Evolutionary conservation across 495 filamentous ascomycete species (phyloP).

Genomic region (Aspergillus nidulans): DNA sequence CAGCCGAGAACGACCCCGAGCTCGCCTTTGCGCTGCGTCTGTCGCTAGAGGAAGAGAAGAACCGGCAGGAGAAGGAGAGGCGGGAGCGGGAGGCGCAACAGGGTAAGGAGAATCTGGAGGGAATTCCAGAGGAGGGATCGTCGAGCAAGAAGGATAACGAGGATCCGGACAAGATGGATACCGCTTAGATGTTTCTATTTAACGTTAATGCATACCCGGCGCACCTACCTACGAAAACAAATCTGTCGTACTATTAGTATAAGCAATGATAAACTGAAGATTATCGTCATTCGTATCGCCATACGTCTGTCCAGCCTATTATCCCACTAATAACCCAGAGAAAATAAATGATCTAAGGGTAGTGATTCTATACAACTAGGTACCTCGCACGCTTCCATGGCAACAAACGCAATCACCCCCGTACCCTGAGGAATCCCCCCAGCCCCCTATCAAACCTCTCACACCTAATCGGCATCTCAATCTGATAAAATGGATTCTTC

Average conservation of each 20-base stretch:
- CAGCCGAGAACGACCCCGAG: slow-evolving; percentile 77
- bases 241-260: background rate
- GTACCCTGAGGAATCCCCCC: slow-evolving; percentile 42
- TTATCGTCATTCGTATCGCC: background rate
- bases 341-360: too few species aligned
- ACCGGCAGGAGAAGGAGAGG: slow-evolving; percentile 78
- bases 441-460: slow-evolving; percentile 90
- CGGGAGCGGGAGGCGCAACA: slow-evolving; percentile 71
- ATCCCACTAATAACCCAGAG: too few species aligned
- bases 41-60: slow-evolving; percentile 98
- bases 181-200: slow-evolving; percentile 27
- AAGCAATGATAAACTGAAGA: background rate
- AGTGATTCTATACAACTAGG: too few species aligned
- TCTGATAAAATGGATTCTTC: slow-evolving; percentile 98
- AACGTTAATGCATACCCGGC: slow-evolving; percentile 45
- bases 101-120: slow-evolving; percentile 63
- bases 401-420: slow-evolving; percentile 14
- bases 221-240: slow-evolving; percentile 22
- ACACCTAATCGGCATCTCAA: slow-evolving; percentile 95
- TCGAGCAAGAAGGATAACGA: slow-evolving; percentile 57
- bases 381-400: too few species aligned
- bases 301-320: background rate
- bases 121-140: slow-evolving; percentile 74
- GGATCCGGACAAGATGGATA: slow-evolving; percentile 77
- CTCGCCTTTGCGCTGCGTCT: slow-evolving; percentile 92